A percentile compares a stretch with the other conserved stretches of the same genome.
phyloP scores from a whole-genome alignment of 257 asterid species.

The Solanum lycopersicoides region DNA sequence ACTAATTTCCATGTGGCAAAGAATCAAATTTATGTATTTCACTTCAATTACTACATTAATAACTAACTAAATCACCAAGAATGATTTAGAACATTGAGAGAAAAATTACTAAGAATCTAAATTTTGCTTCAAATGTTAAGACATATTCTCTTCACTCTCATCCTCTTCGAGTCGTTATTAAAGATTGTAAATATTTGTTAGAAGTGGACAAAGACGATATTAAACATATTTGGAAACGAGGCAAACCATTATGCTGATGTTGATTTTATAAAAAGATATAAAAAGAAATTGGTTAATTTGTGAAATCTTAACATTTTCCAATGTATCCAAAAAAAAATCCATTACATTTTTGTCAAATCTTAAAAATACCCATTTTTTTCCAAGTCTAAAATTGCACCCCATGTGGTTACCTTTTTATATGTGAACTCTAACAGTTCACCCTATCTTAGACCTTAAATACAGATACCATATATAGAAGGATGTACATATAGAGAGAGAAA shows the following conservation, averaged over 20 bases:
- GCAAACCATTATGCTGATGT: background rate
- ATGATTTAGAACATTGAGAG: background rate
- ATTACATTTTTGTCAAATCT: background rate
- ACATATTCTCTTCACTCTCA: background rate
- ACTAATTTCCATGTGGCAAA: background rate
- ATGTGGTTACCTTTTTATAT: background rate
- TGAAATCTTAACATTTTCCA: background rate
- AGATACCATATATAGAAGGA: background rate
- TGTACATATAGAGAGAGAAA: background rate
- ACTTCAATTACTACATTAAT: background rate
- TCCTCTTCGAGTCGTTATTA: background rate
- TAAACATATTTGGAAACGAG: background rate
- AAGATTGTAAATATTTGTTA: background rate
- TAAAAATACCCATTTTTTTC: background rate
- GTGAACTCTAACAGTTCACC: background rate
- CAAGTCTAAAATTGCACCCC: background rate
- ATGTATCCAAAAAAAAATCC: background rate
- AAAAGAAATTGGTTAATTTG: too few species aligned
- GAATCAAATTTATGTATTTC: background rate
- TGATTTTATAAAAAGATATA: background rate
- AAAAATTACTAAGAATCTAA: background rate
- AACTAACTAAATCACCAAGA: background rate
- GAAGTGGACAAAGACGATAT: background rate
- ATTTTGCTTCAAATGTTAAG: background rate
- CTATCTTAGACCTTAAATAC: background rate